A percentile compares a stretch with the other conserved stretches of the same genome.
These are phyloP conservation scores for Saraca asoca DNA, from an alignment of 331 rosid genomes.

Conservation along the genomic window DNA sequence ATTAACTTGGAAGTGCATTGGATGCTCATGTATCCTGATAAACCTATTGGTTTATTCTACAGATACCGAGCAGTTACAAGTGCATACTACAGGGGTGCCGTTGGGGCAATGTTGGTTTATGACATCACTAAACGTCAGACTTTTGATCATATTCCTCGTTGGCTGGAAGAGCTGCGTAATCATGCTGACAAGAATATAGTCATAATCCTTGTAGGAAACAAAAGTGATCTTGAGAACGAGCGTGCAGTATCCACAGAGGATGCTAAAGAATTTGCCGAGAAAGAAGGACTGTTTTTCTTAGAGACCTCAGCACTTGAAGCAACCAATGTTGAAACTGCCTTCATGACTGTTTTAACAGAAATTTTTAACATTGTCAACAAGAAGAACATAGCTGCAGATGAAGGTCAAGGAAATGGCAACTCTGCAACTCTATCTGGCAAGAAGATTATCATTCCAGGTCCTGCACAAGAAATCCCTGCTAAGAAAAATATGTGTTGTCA, in stretches of 20 bases:
- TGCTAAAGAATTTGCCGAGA: slow-evolving; percentile 89
- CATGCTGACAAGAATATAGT: slow-evolving; percentile 96
- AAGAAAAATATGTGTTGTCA: slow-evolving; percentile 74
- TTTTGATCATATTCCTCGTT: slow-evolving; percentile 93
- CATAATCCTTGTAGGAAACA: slow-evolving; percentile 88
- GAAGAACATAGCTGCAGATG: slow-evolving; percentile 71
- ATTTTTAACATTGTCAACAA: slow-evolving; percentile 81
- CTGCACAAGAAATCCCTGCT: slow-evolving; percentile 81
- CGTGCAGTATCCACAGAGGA: slow-evolving; percentile 88
- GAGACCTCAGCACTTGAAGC: slow-evolving; percentile 91
- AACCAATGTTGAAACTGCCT: slow-evolving; percentile 88
- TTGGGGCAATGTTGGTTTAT: slow-evolving; percentile 94
- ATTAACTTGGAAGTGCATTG: background rate
- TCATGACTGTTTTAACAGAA: slow-evolving; percentile 82
- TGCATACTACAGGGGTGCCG: slow-evolving; percentile 96
- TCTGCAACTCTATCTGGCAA: slow-evolving; percentile 68
- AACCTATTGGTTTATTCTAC: slow-evolving; percentile 32
- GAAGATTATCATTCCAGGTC: slow-evolving; percentile 84
- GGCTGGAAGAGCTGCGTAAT: slow-evolving; percentile 91
- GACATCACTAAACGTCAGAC: slow-evolving; percentile 87
- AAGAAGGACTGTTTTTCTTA: slow-evolving; percentile 88
- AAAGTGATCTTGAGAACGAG: slow-evolving; percentile 77
- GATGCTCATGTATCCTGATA: slow-evolving; percentile 25
- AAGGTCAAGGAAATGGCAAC: slow-evolving; percentile 69
- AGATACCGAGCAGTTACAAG: slow-evolving; percentile 97